Conservation (phyloP, 495 filamentous ascomycete species). For the Acidiella bohemica region DNA sequence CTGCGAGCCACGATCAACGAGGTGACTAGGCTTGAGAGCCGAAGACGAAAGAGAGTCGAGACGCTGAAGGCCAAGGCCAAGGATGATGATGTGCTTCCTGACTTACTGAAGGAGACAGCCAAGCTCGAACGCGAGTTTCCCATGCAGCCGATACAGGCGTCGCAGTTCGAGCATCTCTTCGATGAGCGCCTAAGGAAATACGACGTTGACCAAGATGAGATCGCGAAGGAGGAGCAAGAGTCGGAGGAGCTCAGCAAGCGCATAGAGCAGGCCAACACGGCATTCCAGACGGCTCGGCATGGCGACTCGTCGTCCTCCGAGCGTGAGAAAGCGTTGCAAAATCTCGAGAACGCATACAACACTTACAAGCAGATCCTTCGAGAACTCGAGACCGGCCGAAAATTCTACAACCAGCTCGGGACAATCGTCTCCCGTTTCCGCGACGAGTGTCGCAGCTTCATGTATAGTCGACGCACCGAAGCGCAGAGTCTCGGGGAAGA, state of each 20-base stretch:
- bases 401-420: constrained; percentile 93
- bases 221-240: constrained; percentile 58
- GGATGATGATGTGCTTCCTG: constrained; percentile 74
- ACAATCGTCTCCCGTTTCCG: constrained; percentile 68
- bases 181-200: constrained; percentile 70
- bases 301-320: constrained; percentile 65
- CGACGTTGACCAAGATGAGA: constrained; percentile 53
- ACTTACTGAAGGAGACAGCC: constrained; percentile 67
- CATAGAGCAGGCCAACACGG: constrained; percentile 59
- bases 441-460: constrained; percentile 66
- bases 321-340: constrained; percentile 74
- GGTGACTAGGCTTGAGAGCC: constrained; percentile 62
- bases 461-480: constrained; percentile 65
- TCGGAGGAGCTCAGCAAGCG: constrained; percentile 58
- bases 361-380: constrained; percentile 90
- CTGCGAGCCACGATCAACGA: constrained; percentile 71
- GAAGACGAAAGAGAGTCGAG: constrained; percentile 63
- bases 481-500: constrained; percentile 66
- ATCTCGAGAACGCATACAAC: constrained; percentile 79
- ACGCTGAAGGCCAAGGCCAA: constrained; percentile 61
- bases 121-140: constrained; percentile 75
- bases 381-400: constrained; percentile 76
- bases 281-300: constrained; percentile 55
- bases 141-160: constrained; percentile 67
- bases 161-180: constrained; percentile 84